Base-by-base conservation (phyloP, 495 filamentous ascomycete genomes). In the Tuber microsphaerosporum region DNA sequence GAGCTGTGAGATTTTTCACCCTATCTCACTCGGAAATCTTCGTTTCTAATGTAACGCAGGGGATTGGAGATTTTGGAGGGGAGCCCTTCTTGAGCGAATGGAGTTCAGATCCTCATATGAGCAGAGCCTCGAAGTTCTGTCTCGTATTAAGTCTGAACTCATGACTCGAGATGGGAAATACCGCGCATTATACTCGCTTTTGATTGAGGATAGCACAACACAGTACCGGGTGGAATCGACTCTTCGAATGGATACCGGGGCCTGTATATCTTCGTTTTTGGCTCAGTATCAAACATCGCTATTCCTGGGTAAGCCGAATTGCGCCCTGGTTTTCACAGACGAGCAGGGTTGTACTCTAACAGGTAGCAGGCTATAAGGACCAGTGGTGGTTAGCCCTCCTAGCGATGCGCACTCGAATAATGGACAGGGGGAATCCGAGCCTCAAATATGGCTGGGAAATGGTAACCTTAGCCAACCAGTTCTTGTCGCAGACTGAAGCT, bases 271-370 rank as follows among this genome's bases (percentile, higher is more conserved):
- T 14, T 44, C 43, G 42, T 9, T 75, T 22, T 73, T 76, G 39
- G 39, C 39, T 41, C 39, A 41, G 5, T 41, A 41, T 3, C 39
- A 41, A 41, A 41, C 39, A 2, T 72, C 61, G 0, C 19, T 37
- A 71, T 76, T 71, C 61, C 43, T 76, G 1, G 65, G 75, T 76
- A 70, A 61, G 56, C 6, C 2, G 37, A 61, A n/a, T 39, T 17
- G 22, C 22, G 16, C n/a, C 14, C 51, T 26, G n/a, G 26, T 10
- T 61, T 61, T 31, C 14, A 22, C n/a, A 61, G 12, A 12, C 51
- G 9, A 16, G 51, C 10, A 61, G 9, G 26, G 10, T 6, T 26
- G 26, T 61, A 42, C 56, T 48, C 73, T 75, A 71, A 76, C 10
- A 71, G 17, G 26, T 44, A 17, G 34, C 37, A 76, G 75, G 16